Conservation (phyloP, 2,329 filamentous ascomycete genomes). For the Colletotrichum australisinense region DNA sequence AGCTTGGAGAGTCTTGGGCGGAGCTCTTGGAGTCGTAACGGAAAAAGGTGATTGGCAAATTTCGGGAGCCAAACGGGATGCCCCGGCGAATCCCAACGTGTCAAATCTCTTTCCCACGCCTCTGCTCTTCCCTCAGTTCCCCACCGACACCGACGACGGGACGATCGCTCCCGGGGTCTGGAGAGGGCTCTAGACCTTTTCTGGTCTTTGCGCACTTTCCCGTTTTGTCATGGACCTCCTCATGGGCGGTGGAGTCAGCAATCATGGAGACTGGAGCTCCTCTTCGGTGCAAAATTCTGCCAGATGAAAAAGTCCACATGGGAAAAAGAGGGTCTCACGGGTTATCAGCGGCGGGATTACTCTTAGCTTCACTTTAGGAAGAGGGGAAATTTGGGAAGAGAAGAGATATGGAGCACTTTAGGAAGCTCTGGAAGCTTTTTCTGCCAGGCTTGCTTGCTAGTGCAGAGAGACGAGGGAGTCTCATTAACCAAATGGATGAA, state of each 20-base stretch:
- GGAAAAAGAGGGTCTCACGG: not conserved
- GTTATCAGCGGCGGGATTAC: not conserved
- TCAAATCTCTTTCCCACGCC: constrained; percentile 7
- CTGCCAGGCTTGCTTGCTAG: not conserved
- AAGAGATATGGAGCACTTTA: not conserved
- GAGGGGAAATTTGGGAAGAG: not conserved
- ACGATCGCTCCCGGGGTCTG: constrained; percentile 32
- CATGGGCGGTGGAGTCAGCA: constrained; percentile 1
- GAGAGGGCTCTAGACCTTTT: constrained; percentile 16
- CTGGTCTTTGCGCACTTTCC: not conserved
- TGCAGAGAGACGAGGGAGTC: not conserved
- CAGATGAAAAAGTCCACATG: not conserved
- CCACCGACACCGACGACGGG: constrained; percentile 4
- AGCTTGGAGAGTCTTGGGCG: not conserved
- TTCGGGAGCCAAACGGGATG: constrained; percentile 21
- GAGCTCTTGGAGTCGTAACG: not conserved
- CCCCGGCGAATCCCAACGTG: constrained; percentile 25
- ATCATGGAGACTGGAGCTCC: constrained; percentile 3
- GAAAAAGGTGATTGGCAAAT: constrained; percentile 5
- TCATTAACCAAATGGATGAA: not conserved
- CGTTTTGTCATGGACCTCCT: not conserved
- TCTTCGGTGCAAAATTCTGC: constrained; percentile 2
- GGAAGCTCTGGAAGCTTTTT: too few relatives aligned
- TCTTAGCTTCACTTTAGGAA: too few relatives aligned
- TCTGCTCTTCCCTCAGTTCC: not conserved